Evolutionary conservation across 2,329 filamentous ascomycete species (phyloP).

Genomic region (Cryphonectria nitschkei): DNA sequence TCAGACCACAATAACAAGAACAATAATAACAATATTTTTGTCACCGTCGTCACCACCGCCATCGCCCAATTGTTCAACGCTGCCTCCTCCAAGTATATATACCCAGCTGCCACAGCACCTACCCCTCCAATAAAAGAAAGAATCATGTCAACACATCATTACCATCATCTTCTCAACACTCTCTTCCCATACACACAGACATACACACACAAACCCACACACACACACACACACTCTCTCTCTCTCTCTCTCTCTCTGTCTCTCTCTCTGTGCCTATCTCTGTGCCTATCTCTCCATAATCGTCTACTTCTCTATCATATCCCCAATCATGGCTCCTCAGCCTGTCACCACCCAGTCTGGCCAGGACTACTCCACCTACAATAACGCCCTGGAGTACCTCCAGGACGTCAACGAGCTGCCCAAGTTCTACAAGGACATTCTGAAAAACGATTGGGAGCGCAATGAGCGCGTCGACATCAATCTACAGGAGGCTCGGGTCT

Average conservation of each 20-base stretch:
- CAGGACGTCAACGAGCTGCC: slow-evolving; percentile 5
- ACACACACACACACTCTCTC: too few relatives aligned
- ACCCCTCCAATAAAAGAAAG: not conserved
- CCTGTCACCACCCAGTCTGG: not conserved
- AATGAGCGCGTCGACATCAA: not conserved
- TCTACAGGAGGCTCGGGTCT: not conserved
- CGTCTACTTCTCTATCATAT: not conserved
- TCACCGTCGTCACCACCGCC: too few relatives aligned
- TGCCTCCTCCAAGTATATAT: not conserved
- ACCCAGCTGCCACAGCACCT: not conserved
- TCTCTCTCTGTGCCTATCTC: not conserved
- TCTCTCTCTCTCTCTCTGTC: not conserved
- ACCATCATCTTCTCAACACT: not conserved
- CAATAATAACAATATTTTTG: not conserved
- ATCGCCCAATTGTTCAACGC: not conserved
- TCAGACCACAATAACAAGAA: not conserved
- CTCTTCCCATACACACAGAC: too few relatives aligned
- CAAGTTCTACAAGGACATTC: not conserved
- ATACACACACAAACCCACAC: too few relatives aligned
- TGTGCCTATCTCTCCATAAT: not conserved
- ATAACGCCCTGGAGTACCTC: not conserved
- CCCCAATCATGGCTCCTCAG: not conserved
- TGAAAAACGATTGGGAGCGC: not conserved
- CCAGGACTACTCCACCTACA: not conserved
- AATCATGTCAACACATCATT: not conserved